A percentile compares a stretch with the other conserved stretches of the same genome.
Evolutionary conservation across 192 early-diverging fungal genomes (phyloP).

Genomic region (Backusella parvicylindrica): DNA sequence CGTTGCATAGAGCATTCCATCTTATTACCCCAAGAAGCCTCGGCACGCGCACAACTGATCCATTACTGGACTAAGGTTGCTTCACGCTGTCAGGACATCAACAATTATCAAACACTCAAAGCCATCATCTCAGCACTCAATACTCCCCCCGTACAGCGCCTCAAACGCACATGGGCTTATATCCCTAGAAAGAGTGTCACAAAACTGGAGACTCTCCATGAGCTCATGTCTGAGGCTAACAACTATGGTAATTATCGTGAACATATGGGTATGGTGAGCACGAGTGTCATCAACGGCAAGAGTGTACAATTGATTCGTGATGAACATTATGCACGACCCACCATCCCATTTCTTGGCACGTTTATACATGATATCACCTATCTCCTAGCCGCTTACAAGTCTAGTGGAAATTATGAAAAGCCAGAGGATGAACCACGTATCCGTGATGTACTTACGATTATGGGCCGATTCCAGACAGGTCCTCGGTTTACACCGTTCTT

Average conservation of each 20-base stretch:
- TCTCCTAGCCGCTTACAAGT: slow-evolving; percentile 62
- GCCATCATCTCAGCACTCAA: slow-evolving; percentile 65
- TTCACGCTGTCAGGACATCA: slow-evolving; percentile 52
- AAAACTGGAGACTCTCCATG: slow-evolving; percentile 51
- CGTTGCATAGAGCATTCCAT: slow-evolving; percentile 71
- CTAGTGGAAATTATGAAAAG: neutral
- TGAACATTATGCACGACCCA: slow-evolving; percentile 47
- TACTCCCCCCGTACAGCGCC: slow-evolving; percentile 66
- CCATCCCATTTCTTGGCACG: slow-evolving; percentile 72
- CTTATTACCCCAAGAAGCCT: slow-evolving; percentile 53
- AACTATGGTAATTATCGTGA: slow-evolving; percentile 74
- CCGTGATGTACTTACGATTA: slow-evolving; percentile 57
- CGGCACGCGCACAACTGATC: slow-evolving; percentile 60
- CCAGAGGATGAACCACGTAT: slow-evolving; percentile 52
- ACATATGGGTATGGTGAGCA: slow-evolving; percentile 46
- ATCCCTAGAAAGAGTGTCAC: slow-evolving; percentile 63
- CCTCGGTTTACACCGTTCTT: slow-evolving; percentile 52
- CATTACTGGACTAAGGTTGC: slow-evolving; percentile 74
- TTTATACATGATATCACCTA: slow-evolving; percentile 79
- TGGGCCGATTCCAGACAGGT: slow-evolving; percentile 56
- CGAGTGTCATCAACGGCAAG: slow-evolving; percentile 20
- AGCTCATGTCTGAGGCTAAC: slow-evolving; percentile 61
- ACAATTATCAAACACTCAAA: slow-evolving; percentile 72
- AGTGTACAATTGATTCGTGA: slow-evolving; percentile 17
- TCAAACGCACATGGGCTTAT: slow-evolving; percentile 71